These are phyloP conservation scores for Mortierella sp. DNA, from an alignment of 371 early-diverging fungal genomes.

Conservation along the genomic window DNA sequence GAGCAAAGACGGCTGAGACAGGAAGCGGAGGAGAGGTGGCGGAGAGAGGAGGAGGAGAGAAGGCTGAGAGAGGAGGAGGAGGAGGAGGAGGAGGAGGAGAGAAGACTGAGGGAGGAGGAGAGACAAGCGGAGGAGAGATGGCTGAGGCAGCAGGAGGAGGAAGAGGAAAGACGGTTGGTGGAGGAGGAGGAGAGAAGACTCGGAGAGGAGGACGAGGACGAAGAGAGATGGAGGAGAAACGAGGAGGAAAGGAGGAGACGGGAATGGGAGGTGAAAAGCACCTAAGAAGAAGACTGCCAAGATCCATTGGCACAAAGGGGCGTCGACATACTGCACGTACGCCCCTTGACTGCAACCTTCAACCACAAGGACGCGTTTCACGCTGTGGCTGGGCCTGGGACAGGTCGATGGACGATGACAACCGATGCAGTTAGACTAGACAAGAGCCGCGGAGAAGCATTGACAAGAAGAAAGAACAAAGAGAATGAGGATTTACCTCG, in stretches of 20 bases:
- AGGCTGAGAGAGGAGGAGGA: too few relatives aligned
- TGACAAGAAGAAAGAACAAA: too few relatives aligned
- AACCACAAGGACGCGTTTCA: constrained; percentile 9
- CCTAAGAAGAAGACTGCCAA: too few relatives aligned
- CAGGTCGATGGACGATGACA: too few relatives aligned
- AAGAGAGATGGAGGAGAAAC: neutral
- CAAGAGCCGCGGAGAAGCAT: too few relatives aligned
- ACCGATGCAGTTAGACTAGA: too few relatives aligned
- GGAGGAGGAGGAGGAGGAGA: neutral
- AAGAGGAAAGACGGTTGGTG: neutral
- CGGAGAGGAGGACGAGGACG: neutral
- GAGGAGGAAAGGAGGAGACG: neutral
- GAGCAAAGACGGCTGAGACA: neutral
- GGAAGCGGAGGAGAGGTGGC: neutral
- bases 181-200: neutral
- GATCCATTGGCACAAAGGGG: too few relatives aligned
- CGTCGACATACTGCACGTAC: too few relatives aligned
- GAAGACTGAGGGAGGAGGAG: neutral
- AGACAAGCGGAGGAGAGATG: neutral
- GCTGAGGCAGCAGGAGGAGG: neutral
- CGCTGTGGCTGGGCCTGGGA: constrained; percentile 18
- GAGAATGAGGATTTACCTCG: too few relatives aligned
- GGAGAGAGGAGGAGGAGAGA: too few relatives aligned
- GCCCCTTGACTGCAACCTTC: too few relatives aligned
- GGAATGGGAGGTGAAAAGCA: neutral